Base-by-base conservation (phyloP, 202 grass and related monocot genomes). In the Carex arenaria region DNA sequence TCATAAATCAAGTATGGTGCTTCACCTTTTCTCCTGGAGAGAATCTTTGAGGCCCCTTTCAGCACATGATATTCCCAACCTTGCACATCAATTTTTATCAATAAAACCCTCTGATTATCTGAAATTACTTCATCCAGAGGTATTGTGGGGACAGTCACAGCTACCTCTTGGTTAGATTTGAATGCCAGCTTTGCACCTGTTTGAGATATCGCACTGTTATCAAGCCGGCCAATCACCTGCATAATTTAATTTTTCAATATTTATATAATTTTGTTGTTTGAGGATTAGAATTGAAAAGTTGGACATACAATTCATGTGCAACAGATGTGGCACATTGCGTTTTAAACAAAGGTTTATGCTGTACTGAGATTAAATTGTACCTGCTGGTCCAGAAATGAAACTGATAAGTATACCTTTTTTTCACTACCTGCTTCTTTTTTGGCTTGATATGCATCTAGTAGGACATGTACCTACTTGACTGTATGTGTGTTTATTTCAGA, bases 201-300 rank as follows among this genome's bases (percentile, higher is more conserved):
- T 89, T 88, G 89, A 90, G 95, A 98, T 86, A 98, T 98, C 71
- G 92, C 95, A 88, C 95, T 98, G 84, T 98, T 98, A 51, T 95
- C 92, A 6, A 98, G 90, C 64, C 95, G 87, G 19, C 92, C 95
- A 63, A 98, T 92, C 52, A 98, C 85, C 95, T 98, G 82, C 18
- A 36, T 69, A 10, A 28, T 83, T 86, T 88, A 81, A 85, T 88
- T 81, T 76, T 87, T 11, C 80, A 3, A 61, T 13, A 6, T 74
- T 30, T 12, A 53, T 74, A 73, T 34, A 60, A 74, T 64, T 52
- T 3, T 28, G 42, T 76, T 76, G 4, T 49, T 49, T 38, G 17
- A 26, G n/a, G n/a, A 20, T 23, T n/a, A 10, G 10, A 61, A 75
- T 30, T 2, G 20, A 72, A 52, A 36, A 61, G 20, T 23, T 51